phyloP scores from a whole-genome alignment of 2,329 filamentous ascomycete species.

The Cercospora sojina region DNA sequence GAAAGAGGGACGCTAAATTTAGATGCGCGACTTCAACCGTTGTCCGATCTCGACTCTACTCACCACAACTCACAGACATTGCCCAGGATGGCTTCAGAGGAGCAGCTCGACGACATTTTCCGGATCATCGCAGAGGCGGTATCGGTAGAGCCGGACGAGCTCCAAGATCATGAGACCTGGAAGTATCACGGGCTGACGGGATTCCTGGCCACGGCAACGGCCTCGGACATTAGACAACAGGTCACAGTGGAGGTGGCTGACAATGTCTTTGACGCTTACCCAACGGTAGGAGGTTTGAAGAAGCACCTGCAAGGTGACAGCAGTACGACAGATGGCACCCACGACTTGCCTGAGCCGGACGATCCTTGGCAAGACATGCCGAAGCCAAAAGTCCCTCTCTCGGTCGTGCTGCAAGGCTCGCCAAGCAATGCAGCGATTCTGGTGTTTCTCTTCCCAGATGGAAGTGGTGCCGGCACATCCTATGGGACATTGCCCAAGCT shows the following conservation, averaged over 20 bases:
- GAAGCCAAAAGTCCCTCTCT: constrained; percentile 36
- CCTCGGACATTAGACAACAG: constrained; percentile 31
- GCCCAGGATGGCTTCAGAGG: constrained; percentile 23
- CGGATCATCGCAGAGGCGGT: constrained; percentile 35
- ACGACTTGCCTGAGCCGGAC: constrained; percentile 19
- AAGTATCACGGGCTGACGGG: constrained; percentile 34
- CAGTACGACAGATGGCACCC: not conserved
- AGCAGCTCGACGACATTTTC: constrained; percentile 25
- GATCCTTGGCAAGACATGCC: constrained; percentile 36
- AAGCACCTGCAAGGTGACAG: constrained; percentile 19
- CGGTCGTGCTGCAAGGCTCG: constrained; percentile 30
- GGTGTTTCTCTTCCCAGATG: constrained; percentile 47
- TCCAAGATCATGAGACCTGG: constrained; percentile 36
- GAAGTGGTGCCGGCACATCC: constrained; percentile 47
- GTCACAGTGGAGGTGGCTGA: constrained; percentile 25
- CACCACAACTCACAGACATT: not conserved
- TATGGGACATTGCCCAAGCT: constrained; percentile 45
- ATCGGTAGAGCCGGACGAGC: constrained; percentile 31
- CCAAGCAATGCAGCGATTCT: constrained; percentile 20
- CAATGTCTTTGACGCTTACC: constrained; percentile 30
- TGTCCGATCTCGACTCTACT: not conserved
- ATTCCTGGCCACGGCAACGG: constrained; percentile 32
- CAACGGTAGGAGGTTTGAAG: constrained; percentile 32
- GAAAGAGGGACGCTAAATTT: constrained; percentile 6
- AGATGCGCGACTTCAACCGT: not conserved